These are phyloP conservation scores for Phytophthora idaei DNA, from an alignment of 352 stramenopile species.

Conservation along the genomic window DNA sequence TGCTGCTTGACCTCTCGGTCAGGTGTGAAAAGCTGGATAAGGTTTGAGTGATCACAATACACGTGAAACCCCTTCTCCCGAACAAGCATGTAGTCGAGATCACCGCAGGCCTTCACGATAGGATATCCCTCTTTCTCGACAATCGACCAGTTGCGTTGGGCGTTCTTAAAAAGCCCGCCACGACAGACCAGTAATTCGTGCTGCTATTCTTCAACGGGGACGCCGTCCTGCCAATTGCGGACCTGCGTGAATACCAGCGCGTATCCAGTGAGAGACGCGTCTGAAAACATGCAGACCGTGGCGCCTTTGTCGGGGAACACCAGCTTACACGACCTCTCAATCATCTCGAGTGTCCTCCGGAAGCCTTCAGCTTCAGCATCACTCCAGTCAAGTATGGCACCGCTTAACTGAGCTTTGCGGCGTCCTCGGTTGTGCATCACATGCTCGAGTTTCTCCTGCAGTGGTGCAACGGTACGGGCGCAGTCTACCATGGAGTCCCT, in stretches of 20 bases:
- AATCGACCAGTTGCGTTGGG: constrained; percentile 13
- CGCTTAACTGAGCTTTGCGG: constrained; percentile 14
- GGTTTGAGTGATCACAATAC: constrained; percentile 18
- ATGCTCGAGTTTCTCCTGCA: neutral
- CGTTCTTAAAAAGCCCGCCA: constrained; percentile 2
- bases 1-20: constrained; percentile 15
- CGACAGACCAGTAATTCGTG: constrained; percentile 18
- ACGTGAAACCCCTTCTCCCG: constrained; percentile 6
- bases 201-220: neutral
- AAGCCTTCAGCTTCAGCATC: constrained; percentile 2
- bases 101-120: constrained; percentile 6
- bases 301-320: constrained; percentile 1
- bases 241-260: constrained; percentile 4
- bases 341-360: constrained; percentile 2
- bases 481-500: no score
- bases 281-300: neutral
- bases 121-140: constrained; percentile 19
- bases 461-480: no score
- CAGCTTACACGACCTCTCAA: constrained; percentile 13
- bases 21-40: constrained; percentile 16
- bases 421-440: neutral
- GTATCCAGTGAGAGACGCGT: neutral
- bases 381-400: constrained; percentile 11
- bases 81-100: constrained; percentile 13
- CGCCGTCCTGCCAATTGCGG: neutral